Evolutionary conservation across 805 yeast genomes (phyloP), one percentile per base, ranked within the genome.

Genomic region (Sungouiella thailandica): DNA sequence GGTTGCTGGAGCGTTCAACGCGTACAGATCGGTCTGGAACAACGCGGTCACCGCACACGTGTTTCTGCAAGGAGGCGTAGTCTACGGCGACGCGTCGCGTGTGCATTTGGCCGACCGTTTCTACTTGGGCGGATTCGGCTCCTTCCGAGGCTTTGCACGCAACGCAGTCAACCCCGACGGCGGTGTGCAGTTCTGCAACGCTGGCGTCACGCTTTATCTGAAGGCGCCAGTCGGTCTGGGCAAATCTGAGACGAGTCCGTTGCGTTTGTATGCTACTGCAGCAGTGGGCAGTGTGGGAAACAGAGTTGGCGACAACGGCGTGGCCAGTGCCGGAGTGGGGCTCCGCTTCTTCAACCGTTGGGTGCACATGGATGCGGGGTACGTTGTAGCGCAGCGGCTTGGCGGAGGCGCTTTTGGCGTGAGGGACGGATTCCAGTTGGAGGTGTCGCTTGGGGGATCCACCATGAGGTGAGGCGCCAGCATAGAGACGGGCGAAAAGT

Each of bases 101-200:
- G 59, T 84, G 2, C 89, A 83, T 49, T 51, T 80, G 19, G 72
- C 80, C 52, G 98, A 90, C 56, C 72, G 84, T 43, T 90, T 89
- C 54, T 85, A 80, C 50, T 65, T 84, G 28, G 95, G 96, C 12
- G 96, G 96, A 0, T 74, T 79, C 10, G 72, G 78, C 35, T 82
- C 80, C 34, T 76, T 87, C 18, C 67, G 83, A 37, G 87, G 89
- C 1, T 85, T 83, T 50, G 67, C 74, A 22, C 62, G 72, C 34
- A 80, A 80, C 62, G 76, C 85, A 1, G 55, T 83, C 23, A 89
- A 93, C 10, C 78, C 80, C 1, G 66, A 76, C 37, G 96, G 96
- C 5, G 96, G 95, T 5, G 74, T 76, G 24, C 70, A 67, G 35
- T 78, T 68, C 49, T 55, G 72, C 32, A 73, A 82, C 19, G 58